These are phyloP conservation scores for Phytophthora multivora DNA, from an alignment of 352 stramenopile genomes.

Conservation along the genomic window DNA sequence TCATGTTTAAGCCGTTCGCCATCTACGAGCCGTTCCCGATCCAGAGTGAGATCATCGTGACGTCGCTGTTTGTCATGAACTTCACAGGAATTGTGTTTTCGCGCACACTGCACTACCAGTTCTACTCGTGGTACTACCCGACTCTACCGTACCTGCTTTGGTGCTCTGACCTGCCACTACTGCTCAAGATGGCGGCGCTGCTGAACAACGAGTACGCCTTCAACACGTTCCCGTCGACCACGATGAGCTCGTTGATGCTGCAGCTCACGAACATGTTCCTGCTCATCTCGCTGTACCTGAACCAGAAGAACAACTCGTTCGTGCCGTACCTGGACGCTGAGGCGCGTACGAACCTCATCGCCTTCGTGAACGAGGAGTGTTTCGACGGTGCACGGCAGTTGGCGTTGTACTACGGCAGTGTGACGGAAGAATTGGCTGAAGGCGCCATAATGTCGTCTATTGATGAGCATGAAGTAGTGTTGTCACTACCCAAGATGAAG, in stretches of 20 bases:
- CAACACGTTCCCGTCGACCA: conserved; percentile 96
- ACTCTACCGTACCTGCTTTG: conserved; percentile 95
- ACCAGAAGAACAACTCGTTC: conserved; percentile 64
- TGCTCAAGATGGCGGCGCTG: conserved; percentile 86
- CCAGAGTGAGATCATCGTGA: conserved; percentile 84
- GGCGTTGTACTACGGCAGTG: conserved; percentile 84
- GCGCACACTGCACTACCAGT: conserved; percentile 98
- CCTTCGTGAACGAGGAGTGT: conserved; percentile 76
- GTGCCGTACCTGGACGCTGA: conserved; percentile 83
- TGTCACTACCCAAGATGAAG: conserved; percentile 83
- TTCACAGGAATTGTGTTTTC: conserved; percentile 97
- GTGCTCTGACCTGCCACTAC: conserved; percentile 83
- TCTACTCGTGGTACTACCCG: conserved; percentile 97
- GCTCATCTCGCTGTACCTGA: conserved; percentile 78
- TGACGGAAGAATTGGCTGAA: conserved; percentile 75
- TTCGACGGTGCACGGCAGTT: conserved; percentile 80
- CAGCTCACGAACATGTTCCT: conserved; percentile 92
- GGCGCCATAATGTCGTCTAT: conserved; percentile 70
- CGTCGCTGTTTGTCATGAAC: conserved; percentile 92
- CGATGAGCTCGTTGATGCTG: conserved; percentile 89
- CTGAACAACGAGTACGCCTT: conserved; percentile 92
- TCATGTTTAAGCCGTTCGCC: conserved; percentile 70
- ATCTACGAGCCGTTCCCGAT: conserved; percentile 84
- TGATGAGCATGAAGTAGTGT: conserved; percentile 79
- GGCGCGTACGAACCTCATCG: conserved; percentile 62